These are phyloP conservation scores for Rhododendron mucronatum DNA, from an alignment of 148 eudicot species.

Conservation along the genomic window DNA sequence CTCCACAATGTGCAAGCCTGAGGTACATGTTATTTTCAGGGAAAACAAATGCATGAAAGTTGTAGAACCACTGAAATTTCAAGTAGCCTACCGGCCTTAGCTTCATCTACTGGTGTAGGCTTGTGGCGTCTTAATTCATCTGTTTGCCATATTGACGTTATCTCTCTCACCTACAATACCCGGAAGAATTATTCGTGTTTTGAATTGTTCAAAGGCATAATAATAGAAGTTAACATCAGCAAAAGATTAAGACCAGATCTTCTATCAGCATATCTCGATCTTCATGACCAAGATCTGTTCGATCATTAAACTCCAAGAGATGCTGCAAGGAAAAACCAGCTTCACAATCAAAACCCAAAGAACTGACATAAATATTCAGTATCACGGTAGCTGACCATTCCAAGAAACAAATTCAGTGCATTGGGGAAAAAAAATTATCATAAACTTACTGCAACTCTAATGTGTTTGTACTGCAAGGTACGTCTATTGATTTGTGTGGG, in stretches of 20 bases:
- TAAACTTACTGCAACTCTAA: slow-evolving; percentile 67
- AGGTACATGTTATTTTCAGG: neutral
- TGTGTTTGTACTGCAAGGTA: slow-evolving; percentile 84
- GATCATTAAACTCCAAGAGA: slow-evolving; percentile 76
- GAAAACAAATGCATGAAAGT: neutral
- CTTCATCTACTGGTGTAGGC: slow-evolving; percentile 98
- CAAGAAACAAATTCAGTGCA: slow-evolving; percentile 2
- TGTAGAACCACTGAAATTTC: neutral
- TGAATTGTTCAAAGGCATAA: neutral
- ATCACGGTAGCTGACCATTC: neutral
- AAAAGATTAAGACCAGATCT: slow-evolving; percentile 59
- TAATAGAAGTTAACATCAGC: neutral
- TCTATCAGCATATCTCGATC: slow-evolving; percentile 85
- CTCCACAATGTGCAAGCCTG: slow-evolving; percentile 84
- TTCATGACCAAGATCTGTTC: slow-evolving; percentile 76
- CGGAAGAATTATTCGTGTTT: slow-evolving; percentile 1
- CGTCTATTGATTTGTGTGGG: slow-evolving; percentile 92
- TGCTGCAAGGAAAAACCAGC: slow-evolving; percentile 50
- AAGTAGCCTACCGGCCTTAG: slow-evolving; percentile 65
- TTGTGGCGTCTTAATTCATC: slow-evolving; percentile 91
- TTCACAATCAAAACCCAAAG: slow-evolving; percentile 3
- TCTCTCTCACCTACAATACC: slow-evolving; percentile 70
- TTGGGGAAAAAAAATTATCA: neutral
- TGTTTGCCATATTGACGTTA: slow-evolving; percentile 91
- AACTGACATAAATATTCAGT: neutral